phyloP scores from a whole-genome alignment of 2,329 filamentous ascomycete genomes.

The Plenodomus tracheiphilus region DNA sequence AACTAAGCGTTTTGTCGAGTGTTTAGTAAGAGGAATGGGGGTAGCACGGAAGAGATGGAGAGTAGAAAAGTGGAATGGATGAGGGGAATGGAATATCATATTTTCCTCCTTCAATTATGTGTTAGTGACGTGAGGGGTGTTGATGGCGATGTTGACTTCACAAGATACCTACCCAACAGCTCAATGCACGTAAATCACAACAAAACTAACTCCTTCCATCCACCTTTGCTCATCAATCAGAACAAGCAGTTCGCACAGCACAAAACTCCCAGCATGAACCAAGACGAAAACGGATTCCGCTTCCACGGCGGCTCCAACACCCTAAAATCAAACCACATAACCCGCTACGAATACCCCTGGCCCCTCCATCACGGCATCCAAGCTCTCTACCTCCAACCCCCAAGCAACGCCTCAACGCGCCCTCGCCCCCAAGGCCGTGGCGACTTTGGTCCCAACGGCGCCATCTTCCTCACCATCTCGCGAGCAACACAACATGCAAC shows the following conservation, averaged over 20 bases:
- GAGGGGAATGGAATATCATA: background rate
- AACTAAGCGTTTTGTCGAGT: conserved; percentile 11
- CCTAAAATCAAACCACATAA: conserved; percentile 19
- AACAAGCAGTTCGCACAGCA: too few species aligned
- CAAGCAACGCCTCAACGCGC: conserved; percentile 4
- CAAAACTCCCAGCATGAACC: background rate
- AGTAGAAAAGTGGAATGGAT: background rate
- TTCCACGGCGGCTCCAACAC: conserved; percentile 16
- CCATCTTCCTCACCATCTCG: conserved; percentile 12
- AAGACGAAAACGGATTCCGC: conserved; percentile 4
- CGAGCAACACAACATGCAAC: background rate
- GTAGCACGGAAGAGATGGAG: background rate
- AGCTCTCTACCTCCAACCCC: conserved; percentile 11
- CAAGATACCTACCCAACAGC: background rate
- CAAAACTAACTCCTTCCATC: background rate
- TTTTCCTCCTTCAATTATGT: background rate
- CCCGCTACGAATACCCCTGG: conserved; percentile 17
- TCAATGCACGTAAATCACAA: background rate
- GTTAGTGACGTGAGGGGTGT: background rate
- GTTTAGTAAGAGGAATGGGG: background rate
- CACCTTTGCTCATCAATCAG: too few species aligned
- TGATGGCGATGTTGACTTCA: background rate
- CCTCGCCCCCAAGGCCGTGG: conserved; percentile 10
- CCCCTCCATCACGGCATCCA: conserved; percentile 4
- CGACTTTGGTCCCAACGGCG: conserved; percentile 7